Conservation (phyloP, 169 alveolate genomes). For the Plasmodium knowlesi region DNA sequence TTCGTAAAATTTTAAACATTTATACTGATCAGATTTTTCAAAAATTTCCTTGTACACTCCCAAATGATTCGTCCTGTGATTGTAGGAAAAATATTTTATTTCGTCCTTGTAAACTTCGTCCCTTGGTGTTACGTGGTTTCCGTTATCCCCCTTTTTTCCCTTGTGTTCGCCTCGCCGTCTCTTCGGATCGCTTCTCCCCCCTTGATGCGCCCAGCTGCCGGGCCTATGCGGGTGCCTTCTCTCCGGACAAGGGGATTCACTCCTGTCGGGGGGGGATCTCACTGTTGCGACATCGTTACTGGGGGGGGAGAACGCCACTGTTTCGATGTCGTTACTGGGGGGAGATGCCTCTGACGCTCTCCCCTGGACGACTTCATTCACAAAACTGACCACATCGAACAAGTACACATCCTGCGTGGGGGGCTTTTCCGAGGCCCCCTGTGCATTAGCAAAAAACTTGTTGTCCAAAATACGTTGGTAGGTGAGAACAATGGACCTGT, state of each 20-base stretch:
- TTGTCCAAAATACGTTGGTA: neutral
- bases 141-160: neutral
- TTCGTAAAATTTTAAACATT: constrained; percentile 26
- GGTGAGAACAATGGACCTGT: constrained; percentile 2
- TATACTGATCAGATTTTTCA: constrained; percentile 59
- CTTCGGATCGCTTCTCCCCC: neutral
- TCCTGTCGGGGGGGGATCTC: neutral
- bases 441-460: constrained; percentile 6
- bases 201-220: neutral
- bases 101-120: constrained; percentile 2
- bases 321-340: neutral
- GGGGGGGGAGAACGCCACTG: neutral
- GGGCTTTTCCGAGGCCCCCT: neutral
- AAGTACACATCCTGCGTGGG: neutral
- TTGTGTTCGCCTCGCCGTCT: neutral
- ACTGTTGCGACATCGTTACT: neutral
- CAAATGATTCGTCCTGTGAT: constrained; percentile 3
- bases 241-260: neutral
- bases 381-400: constrained; percentile 41
- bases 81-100: constrained; percentile 47
- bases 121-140: neutral
- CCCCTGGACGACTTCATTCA: neutral
- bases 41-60: constrained; percentile 60
- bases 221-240: neutral
- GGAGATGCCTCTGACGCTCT: neutral